These are phyloP conservation scores for Pseudogymnoascus destructans DNA, from an alignment of 2,329 filamentous ascomycete species.

Conservation along the genomic window DNA sequence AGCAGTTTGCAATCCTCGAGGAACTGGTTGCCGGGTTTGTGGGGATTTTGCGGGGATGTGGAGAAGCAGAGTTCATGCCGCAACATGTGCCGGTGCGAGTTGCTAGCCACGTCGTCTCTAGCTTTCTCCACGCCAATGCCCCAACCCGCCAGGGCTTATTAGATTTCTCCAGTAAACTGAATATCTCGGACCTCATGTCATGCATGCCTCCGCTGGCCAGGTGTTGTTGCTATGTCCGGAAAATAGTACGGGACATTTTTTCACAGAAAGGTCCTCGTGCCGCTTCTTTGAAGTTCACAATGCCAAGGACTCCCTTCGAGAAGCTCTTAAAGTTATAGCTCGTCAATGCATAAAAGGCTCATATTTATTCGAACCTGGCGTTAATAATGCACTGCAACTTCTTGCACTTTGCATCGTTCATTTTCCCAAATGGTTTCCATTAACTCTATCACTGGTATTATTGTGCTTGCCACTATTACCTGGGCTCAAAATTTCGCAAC, in stretches of 20 bases:
- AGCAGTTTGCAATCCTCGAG: not conserved
- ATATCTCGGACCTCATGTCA: not conserved
- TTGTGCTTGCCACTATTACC: not conserved
- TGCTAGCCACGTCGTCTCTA: not conserved
- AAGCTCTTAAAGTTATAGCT: not conserved
- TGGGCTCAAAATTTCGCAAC: not conserved
- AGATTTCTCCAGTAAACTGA: not conserved
- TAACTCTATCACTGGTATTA: not conserved
- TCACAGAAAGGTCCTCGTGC: not conserved
- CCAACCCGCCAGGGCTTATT: not conserved
- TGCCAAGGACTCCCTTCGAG: not conserved
- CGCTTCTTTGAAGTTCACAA: not conserved
- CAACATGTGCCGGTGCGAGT: not conserved
- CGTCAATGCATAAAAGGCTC: not conserved
- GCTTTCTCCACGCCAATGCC: not conserved
- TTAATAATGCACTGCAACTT: not conserved
- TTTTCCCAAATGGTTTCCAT: not conserved
- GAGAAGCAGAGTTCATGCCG: not conserved
- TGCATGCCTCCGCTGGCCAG: not conserved
- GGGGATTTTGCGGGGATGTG: not conserved
- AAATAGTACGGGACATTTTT: not conserved
- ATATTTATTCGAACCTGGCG: not conserved
- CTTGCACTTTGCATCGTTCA: not conserved
- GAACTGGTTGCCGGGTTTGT: not conserved
- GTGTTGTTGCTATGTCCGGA: not conserved